Evolutionary conservation across 805 yeast species (phyloP).

Genomic region (Pichia exigua): DNA sequence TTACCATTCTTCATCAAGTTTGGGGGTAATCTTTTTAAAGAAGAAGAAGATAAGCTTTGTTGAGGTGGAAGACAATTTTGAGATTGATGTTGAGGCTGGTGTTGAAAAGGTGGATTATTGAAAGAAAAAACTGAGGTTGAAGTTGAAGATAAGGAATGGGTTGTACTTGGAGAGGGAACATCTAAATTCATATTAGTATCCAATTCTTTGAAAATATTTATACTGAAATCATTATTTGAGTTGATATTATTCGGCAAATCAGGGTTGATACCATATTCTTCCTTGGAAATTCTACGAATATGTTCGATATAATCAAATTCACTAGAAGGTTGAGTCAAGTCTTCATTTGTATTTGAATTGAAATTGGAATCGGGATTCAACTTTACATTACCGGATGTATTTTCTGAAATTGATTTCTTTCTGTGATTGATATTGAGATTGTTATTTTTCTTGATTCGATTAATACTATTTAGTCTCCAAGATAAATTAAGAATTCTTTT

Average conservation of each 20-base stretch:
- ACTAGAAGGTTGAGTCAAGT: slow-evolving; percentile 1
- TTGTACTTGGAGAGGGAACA: not conserved
- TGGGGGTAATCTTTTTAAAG: slow-evolving; percentile 6
- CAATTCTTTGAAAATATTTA: not conserved
- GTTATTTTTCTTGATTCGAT: slow-evolving; percentile 16
- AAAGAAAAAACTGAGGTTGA: not conserved
- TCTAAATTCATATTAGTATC: not conserved
- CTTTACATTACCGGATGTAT: too few relatives aligned
- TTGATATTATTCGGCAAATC: slow-evolving; percentile 8
- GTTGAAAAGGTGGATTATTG: not conserved
- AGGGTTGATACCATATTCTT: slow-evolving; percentile 26
- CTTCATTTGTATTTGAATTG: slow-evolving; percentile 5
- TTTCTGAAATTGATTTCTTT: not conserved
- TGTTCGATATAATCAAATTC: slow-evolving; percentile 33
- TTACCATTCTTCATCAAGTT: slow-evolving; percentile 1
- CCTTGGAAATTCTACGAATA: slow-evolving; percentile 29
- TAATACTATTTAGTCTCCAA: slow-evolving; percentile 30
- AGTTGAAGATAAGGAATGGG: not conserved
- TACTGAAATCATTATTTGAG: not conserved
- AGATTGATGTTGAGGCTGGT: too few relatives aligned
- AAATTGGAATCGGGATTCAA: slow-evolving; percentile 3
- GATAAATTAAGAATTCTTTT: slow-evolving; percentile 29
- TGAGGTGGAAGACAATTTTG: not conserved
- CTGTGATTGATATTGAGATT: not conserved
- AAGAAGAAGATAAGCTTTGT: not conserved